A percentile compares a stretch with the other conserved stretches of the same genome.
These are phyloP conservation scores for Diphasiastrum complanatum DNA, from an alignment of 83 land plant genomes.

Conservation along the genomic window DNA sequence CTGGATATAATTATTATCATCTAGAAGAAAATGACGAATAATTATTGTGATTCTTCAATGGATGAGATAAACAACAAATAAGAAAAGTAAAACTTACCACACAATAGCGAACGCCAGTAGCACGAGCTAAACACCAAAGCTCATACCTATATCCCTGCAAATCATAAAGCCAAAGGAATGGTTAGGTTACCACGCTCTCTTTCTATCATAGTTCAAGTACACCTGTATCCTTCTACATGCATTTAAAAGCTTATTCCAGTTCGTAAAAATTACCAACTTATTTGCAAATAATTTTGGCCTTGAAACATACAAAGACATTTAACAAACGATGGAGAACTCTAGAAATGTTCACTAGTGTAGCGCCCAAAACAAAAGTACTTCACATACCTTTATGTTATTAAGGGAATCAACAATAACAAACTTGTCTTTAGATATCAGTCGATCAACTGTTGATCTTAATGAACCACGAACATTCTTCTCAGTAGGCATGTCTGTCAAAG, in stretches of 20 bases:
- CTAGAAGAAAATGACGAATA: neutral
- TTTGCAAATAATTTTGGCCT: neutral
- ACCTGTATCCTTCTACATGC: no score
- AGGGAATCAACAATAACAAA: slow-evolving; percentile 86
- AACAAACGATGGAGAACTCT: no score
- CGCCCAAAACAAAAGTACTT: no score
- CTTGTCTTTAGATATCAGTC: slow-evolving; percentile 60
- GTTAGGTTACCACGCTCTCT: no score
- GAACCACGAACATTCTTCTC: slow-evolving; percentile 90
- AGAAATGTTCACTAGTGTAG: no score
- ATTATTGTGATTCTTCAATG: neutral
- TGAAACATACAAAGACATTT: neutral
- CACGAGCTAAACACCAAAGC: slow-evolving; percentile 94
- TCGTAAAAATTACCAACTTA: no score
- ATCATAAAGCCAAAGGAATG: no score
- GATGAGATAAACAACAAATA: neutral
- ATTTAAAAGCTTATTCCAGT: no score
- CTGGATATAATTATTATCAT: neutral
- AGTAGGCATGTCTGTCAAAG: slow-evolving; percentile 52
- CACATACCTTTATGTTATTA: slow-evolving; percentile 79
- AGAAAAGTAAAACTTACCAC: slow-evolving; percentile 40
- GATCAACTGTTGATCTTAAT: slow-evolving; percentile 86
- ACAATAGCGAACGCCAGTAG: slow-evolving; percentile 86
- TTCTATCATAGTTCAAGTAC: no score
- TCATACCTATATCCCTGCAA: slow-evolving; percentile 90